A percentile compares a stretch with the other conserved stretches of the same genome.
Evolutionary conservation across 495 filamentous ascomycete species (phyloP).

Genomic region (Penicillium manginii): DNA sequence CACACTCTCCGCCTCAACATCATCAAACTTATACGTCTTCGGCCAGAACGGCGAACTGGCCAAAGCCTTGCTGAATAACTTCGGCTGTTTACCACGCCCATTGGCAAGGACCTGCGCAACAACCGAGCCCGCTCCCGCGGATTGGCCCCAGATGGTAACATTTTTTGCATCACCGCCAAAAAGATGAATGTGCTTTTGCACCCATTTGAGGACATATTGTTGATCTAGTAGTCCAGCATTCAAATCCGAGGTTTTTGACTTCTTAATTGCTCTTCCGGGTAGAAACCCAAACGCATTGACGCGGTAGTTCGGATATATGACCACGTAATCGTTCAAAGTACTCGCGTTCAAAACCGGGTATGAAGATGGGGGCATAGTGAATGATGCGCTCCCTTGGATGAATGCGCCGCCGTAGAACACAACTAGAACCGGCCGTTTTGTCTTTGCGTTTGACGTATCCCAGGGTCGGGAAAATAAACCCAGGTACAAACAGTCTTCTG

Average conservation of each 20-base stretch:
- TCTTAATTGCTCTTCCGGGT: conserved; percentile 53
- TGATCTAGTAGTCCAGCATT: conserved; percentile 56
- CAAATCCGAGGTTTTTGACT: conserved; percentile 49
- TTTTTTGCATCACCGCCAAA: conserved; percentile 55
- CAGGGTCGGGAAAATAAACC: conserved; percentile 62
- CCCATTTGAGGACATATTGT: conserved; percentile 56
- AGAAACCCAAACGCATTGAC: conserved; percentile 64
- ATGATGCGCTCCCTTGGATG: conserved; percentile 58
- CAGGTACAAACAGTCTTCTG: conserved; percentile 66
- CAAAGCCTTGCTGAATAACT: conserved; percentile 56
- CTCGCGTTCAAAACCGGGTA: conserved; percentile 60
- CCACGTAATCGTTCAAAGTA: conserved; percentile 50
- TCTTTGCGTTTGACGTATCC: conserved; percentile 25
- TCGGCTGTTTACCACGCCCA: conserved; percentile 36
- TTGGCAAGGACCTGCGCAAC: conserved; percentile 58
- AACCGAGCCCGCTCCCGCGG: conserved; percentile 60
- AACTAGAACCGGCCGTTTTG: conserved; percentile 56
- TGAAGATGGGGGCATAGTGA: conserved; percentile 55
- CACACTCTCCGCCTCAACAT: conserved; percentile 51
- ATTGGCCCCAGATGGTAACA: conserved; percentile 58
- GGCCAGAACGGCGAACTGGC: conserved; percentile 66
- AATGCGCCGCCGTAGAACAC: conserved; percentile 66
- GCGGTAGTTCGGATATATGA: conserved; percentile 58
- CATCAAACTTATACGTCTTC: conserved; percentile 57
- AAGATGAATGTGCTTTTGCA: conserved; percentile 53